These are phyloP conservation scores for Trichoderma afroharzianum DNA, from an alignment of 2,329 filamentous ascomycete species.

Conservation along the genomic window DNA sequence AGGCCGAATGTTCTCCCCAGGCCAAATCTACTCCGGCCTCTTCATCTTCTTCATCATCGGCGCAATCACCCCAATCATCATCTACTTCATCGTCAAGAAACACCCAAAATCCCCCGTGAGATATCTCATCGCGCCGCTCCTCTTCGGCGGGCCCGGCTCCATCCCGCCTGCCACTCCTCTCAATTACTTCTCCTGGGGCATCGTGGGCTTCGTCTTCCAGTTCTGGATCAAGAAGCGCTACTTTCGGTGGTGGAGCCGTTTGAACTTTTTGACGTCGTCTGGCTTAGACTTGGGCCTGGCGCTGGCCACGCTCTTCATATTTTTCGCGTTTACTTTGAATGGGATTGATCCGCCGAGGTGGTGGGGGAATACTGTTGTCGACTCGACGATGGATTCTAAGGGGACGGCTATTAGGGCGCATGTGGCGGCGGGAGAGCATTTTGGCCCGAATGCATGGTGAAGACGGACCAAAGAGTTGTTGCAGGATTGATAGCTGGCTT, in stretches of 20 bases:
- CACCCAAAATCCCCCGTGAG: conserved; percentile 49
- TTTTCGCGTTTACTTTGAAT: conserved; percentile 65
- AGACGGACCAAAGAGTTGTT: not conserved
- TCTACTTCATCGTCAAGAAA: conserved; percentile 48
- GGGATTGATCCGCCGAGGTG: conserved; percentile 60
- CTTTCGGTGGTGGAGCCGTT: conserved; percentile 68
- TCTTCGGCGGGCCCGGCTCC: conserved; percentile 56
- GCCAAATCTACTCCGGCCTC: conserved; percentile 58
- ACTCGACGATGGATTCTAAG: conserved; percentile 58
- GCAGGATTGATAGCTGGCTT: not conserved
- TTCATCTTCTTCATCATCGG: conserved; percentile 59
- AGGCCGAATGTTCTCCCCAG: conserved; percentile 59
- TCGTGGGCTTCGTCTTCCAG: conserved; percentile 69
- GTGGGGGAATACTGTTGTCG: conserved; percentile 64
- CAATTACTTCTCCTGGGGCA: conserved; percentile 71
- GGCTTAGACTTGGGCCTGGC: conserved; percentile 67
- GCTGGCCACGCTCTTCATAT: conserved; percentile 64
- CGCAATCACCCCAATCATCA: conserved; percentile 47
- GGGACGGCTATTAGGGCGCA: conserved; percentile 56
- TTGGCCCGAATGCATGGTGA: conserved; percentile 58
- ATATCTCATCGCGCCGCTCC: conserved; percentile 58
- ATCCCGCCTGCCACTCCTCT: conserved; percentile 68
- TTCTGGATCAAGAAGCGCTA: conserved; percentile 60
- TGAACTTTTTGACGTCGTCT: conserved; percentile 70
- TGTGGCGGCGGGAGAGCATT: conserved; percentile 52